Base-by-base conservation (phyloP, 306 rosid genomes). In the Rubus parviflorus region DNA sequence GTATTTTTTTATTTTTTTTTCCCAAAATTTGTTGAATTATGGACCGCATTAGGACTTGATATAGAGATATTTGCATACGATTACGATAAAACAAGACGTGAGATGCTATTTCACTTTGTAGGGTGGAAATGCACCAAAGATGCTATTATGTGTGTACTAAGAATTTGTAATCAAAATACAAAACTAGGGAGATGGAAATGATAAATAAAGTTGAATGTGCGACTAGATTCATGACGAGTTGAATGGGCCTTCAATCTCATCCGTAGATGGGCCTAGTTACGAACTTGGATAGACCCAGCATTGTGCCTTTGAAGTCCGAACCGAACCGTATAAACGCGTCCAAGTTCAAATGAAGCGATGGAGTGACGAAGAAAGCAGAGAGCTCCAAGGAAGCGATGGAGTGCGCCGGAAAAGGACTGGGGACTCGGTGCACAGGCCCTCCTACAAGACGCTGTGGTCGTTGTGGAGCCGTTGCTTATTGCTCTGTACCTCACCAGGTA, bases 401-500 rank as follows among this genome's bases (percentile, higher is more conserved):
- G 87, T 90, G 98, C 81, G 97, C 97, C 80, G 96, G 93, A 60
- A 89, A 80, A 79, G 92, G 98, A 7, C 83, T 84, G 70, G 86
- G 93, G 68, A 73, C 80, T 12, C 85, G 91, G 75, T 94, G 98
- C 83, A 64, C 77, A 30, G 92, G 87, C 76, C 85, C 86, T 25
- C 87, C 92, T 67, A 85, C 77, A 0, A 85, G 89, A 43, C 86
- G 87, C 8, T 90, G 98, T 80, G 82, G 77, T 70, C 90, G 91
- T 20, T 90, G 98, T 52, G 95, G 83, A 81, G 98, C 96, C 49
- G 93, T 94, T 67, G 89, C 96, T 70, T 94, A 90, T 72, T 94
- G 97, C 83, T 87, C 97, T 42, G 77, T 87, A 73, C 74, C 94
- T 75, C 97, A 94, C 68, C 98, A 92, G 97, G 98, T 88, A 61